Conservation (phyloP, 352 stramenopile species). For the Phytophthora pseudosyringae region DNA sequence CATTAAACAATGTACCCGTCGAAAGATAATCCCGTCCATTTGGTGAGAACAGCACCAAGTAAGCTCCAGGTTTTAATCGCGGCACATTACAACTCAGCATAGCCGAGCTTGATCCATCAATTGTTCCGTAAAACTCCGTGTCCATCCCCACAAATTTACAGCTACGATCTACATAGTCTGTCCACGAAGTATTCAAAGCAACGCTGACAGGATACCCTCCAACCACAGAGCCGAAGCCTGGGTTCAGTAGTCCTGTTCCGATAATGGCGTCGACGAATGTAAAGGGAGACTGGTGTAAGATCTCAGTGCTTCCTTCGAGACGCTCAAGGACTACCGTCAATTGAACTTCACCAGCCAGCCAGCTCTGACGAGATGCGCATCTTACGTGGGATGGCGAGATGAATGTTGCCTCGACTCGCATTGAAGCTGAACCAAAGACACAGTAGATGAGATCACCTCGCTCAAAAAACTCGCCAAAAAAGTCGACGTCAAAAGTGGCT, state of each 20-base stretch:
- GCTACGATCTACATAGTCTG: constrained; percentile 13
- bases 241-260: constrained; percentile 16
- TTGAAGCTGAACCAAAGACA: constrained; percentile 29
- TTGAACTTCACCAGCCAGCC: constrained; percentile 7
- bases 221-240: constrained; percentile 33
- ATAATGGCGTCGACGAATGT: constrained; percentile 22
- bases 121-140: constrained; percentile 4
- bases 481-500: constrained; percentile 25
- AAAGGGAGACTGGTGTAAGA: constrained; percentile 35
- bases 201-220: constrained; percentile 37
- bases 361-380: constrained; percentile 31
- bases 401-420: constrained; percentile 23
- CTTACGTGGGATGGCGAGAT: constrained; percentile 30
- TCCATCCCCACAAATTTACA: constrained; percentile 36
- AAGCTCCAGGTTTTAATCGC: constrained; percentile 27
- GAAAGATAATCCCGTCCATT: constrained; percentile 47
- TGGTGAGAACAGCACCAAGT: constrained; percentile 42
- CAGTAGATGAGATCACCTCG: constrained; percentile 38
- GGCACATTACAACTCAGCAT: constrained; percentile 34
- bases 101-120: background rate
- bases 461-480: constrained; percentile 34
- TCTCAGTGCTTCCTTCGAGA: constrained; percentile 10
- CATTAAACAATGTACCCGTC: constrained; percentile 25
- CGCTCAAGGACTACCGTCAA: constrained; percentile 32
- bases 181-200: constrained; percentile 18